A percentile compares a stretch with the other conserved stretches of the same genome.
These are phyloP conservation scores for Parietaria judaica DNA, from an alignment of 306 rosid species.

Conservation along the genomic window DNA sequence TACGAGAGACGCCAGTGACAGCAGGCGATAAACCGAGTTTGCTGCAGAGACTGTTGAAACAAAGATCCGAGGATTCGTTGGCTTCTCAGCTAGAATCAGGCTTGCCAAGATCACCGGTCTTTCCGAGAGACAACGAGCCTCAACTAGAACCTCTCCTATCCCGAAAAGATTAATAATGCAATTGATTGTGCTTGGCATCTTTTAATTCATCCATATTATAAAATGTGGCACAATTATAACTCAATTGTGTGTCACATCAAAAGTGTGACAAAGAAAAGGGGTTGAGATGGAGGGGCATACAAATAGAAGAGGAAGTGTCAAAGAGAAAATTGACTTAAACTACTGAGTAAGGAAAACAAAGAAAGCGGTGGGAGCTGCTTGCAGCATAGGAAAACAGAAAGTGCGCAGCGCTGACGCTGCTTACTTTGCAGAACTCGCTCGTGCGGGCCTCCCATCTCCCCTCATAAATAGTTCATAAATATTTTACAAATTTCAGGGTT, in stretches of 20 bases:
- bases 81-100: conserved; percentile 57
- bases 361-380: conserved; percentile 72
- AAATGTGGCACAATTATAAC: too few species aligned
- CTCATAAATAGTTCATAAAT: too few species aligned
- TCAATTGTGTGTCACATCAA: too few species aligned
- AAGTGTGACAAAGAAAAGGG: too few species aligned
- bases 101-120: conserved; percentile 23
- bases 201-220: too few species aligned
- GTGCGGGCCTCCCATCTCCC: conserved; percentile 90
- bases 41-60: conserved; percentile 32
- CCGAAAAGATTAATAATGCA: conserved; percentile 34
- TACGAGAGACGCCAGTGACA: conserved; percentile 24
- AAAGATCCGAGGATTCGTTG: conserved; percentile 39
- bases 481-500: too few species aligned
- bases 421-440: conserved; percentile 75
- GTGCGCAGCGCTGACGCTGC: conserved; percentile 84
- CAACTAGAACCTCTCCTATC: conserved; percentile 65
- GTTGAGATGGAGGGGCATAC: rapidly evolving
- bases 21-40: conserved; percentile 37
- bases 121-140: conserved; percentile 33
- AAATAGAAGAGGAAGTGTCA: rapidly evolving
- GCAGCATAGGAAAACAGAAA: conserved; percentile 21
- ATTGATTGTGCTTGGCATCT: conserved; percentile 11
- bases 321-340: background rate
- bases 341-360: conserved; percentile 98